Conservation (phyloP, 148 eudicot genomes). For the Amaranthus cruentus region DNA sequence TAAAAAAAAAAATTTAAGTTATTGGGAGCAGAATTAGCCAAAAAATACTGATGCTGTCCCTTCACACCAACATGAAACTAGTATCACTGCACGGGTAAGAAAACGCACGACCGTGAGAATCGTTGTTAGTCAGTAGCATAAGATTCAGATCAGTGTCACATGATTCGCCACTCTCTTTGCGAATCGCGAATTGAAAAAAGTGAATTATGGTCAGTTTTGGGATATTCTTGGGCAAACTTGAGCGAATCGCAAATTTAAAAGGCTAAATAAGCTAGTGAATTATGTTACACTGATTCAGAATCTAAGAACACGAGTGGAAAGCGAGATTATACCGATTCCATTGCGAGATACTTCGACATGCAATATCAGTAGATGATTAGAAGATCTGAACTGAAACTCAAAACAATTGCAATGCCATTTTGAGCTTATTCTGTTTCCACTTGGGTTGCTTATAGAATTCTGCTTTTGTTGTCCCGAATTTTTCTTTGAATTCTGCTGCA, state of each 20-base stretch:
- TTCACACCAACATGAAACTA: conserved; percentile 28
- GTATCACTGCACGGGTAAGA: conserved; percentile 29
- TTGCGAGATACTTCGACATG: conserved; percentile 21
- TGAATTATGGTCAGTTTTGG: too few species aligned
- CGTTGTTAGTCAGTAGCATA: neutral
- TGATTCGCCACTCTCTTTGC: too few species aligned
- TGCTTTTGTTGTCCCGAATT: conserved; percentile 68
- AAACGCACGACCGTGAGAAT: conserved; percentile 2
- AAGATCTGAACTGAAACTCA: conserved; percentile 24
- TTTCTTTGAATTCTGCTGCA: conserved; percentile 73
- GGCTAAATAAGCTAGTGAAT: too few species aligned
- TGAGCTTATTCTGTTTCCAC: conserved; percentile 98
- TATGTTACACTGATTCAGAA: neutral
- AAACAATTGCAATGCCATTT: conserved; percentile 76
- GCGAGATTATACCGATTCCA: conserved; percentile 17
- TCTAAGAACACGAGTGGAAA: neutral
- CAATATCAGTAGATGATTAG: conserved; percentile 18
- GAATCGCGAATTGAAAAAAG: too few species aligned
- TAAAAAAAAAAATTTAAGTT: conserved; percentile 20
- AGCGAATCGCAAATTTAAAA: too few species aligned
- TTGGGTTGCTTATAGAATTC: conserved; percentile 86
- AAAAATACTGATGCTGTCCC: conserved; percentile 65
- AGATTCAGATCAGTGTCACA: neutral
- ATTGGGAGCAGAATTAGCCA: conserved; percentile 80
- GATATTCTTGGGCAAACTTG: too few species aligned